Conservation (phyloP, 2,329 filamentous ascomycete species). For the Beauveria asiatica region DNA sequence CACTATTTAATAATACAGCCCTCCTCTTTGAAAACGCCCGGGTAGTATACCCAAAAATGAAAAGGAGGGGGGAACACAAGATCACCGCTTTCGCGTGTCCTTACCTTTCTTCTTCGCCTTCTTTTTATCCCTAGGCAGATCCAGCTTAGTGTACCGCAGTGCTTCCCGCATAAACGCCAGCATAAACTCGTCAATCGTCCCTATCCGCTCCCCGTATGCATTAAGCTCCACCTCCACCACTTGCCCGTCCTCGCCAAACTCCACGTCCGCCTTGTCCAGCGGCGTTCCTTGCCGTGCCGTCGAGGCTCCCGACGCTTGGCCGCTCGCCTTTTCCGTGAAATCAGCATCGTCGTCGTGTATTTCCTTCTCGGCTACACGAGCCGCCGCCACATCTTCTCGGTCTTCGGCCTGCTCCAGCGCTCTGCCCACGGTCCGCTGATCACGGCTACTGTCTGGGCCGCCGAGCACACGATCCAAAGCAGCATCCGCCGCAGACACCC, state of each 20-base stretch:
- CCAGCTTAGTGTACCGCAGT: conserved; percentile 50
- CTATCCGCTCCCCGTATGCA: conserved; percentile 49
- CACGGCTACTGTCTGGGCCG: conserved; percentile 50
- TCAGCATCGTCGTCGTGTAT: conserved; percentile 79
- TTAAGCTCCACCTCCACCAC: conserved; percentile 42
- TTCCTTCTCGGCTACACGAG: conserved; percentile 80
- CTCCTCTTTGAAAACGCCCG: not conserved
- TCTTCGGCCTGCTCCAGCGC: conserved; percentile 89
- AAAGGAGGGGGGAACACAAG: not conserved
- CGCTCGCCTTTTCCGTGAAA: conserved; percentile 59
- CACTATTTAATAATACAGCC: conserved; percentile 4
- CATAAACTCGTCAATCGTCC: conserved; percentile 68
- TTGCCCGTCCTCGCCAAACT: conserved; percentile 24
- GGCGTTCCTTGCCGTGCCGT: conserved; percentile 45
- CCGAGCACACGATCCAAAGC: conserved; percentile 83
- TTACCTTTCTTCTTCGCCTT: conserved; percentile 52
- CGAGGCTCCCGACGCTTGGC: conserved; percentile 38
- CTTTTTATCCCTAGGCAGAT: conserved; percentile 57
- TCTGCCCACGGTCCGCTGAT: conserved; percentile 54
- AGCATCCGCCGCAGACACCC: conserved; percentile 64
- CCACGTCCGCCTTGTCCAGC: conserved; percentile 25
- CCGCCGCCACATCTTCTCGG: conserved; percentile 80
- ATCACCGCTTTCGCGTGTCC: conserved; percentile 43
- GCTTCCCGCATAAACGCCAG: conserved; percentile 57
- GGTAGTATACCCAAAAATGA: not conserved